Evolutionary conservation across 1,139 yeast genomes (phyloP).

Genomic region (Magnusiomyces tetraspermus): DNA sequence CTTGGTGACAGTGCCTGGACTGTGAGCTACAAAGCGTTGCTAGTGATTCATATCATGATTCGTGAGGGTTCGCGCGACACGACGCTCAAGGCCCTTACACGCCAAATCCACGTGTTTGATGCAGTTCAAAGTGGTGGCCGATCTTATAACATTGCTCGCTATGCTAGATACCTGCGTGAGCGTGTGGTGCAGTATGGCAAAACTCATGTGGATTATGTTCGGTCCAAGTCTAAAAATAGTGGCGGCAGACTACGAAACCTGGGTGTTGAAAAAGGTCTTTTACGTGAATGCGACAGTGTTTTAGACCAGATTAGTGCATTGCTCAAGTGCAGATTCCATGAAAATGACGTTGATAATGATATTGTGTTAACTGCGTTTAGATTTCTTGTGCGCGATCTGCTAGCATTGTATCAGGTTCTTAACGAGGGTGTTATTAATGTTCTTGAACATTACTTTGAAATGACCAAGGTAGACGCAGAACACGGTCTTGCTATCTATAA

Average conservation of each 20-base stretch:
- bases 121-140: conserved; percentile 37
- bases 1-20: conserved; percentile 82
- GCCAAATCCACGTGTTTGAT: conserved; percentile 53
- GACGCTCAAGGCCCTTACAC: conserved; percentile 54
- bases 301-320: conserved; percentile 71
- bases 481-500: conserved; percentile 77
- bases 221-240: conserved; percentile 39
- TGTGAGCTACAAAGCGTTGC: conserved; percentile 65
- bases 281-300: conserved; percentile 78
- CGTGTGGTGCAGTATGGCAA: conserved; percentile 61
- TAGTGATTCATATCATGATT: conserved; percentile 83
- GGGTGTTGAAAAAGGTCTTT: conserved; percentile 67
- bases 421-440: conserved; percentile 93
- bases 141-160: conserved; percentile 53
- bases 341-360: conserved; percentile 71
- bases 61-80: conserved; percentile 79
- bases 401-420: conserved; percentile 74
- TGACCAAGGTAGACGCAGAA: conserved; percentile 77
- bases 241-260: conserved; percentile 58
- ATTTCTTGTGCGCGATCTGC: conserved; percentile 74
- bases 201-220: conserved; percentile 66
- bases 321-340: conserved; percentile 61
- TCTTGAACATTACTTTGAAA: conserved; percentile 89
- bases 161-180: conserved; percentile 59
- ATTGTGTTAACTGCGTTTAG: conserved; percentile 76